Evolutionary conservation across 371 early-diverging fungal genomes (phyloP).

Genomic region (Homolaphlyctis polyrhiza): DNA sequence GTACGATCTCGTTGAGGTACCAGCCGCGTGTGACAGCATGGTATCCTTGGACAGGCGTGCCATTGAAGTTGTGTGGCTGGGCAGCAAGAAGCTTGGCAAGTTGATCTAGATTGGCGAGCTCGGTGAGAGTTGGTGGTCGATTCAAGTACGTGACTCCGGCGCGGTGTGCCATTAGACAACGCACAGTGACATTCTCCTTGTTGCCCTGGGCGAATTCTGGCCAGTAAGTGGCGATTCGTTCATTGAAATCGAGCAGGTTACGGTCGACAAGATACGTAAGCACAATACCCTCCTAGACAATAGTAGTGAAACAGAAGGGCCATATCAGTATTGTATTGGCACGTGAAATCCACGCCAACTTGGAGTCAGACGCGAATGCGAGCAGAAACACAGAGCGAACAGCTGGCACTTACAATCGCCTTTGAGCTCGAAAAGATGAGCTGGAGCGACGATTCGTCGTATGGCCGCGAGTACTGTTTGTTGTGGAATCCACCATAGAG

Average conservation of each 20-base stretch:
- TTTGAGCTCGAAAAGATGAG: conserved; percentile 66
- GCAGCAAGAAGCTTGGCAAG: conserved; percentile 42
- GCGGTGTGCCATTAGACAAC: conserved; percentile 56
- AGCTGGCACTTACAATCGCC: conserved; percentile 26
- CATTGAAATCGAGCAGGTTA: conserved; percentile 49
- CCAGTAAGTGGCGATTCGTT: conserved; percentile 60
- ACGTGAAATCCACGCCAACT: not conserved
- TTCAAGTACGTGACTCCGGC: conserved; percentile 60
- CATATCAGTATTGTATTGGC: not conserved
- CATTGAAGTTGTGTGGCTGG: conserved; percentile 61
- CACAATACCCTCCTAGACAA: conserved; percentile 43
- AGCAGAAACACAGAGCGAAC: not conserved
- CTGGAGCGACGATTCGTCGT: conserved; percentile 52
- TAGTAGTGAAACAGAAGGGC: too few relatives aligned
- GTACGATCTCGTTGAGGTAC: conserved; percentile 66
- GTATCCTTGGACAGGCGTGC: conserved; percentile 49
- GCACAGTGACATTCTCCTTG: conserved; percentile 65
- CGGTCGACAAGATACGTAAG: conserved; percentile 59
- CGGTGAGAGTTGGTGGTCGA: conserved; percentile 26
- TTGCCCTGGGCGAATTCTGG: conserved; percentile 71
- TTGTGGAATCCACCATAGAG: conserved; percentile 63
- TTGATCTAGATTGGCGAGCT: conserved; percentile 27
- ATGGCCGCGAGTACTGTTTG: conserved; percentile 27
- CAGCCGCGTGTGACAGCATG: conserved; percentile 66
- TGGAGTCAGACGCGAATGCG: too few relatives aligned